Percentiles rank a stretch among this genome's conserved stretches.
phyloP scores from a whole-genome alignment of 2,329 filamentous ascomycete genomes.

The Ophiocordyceps sinensis region DNA sequence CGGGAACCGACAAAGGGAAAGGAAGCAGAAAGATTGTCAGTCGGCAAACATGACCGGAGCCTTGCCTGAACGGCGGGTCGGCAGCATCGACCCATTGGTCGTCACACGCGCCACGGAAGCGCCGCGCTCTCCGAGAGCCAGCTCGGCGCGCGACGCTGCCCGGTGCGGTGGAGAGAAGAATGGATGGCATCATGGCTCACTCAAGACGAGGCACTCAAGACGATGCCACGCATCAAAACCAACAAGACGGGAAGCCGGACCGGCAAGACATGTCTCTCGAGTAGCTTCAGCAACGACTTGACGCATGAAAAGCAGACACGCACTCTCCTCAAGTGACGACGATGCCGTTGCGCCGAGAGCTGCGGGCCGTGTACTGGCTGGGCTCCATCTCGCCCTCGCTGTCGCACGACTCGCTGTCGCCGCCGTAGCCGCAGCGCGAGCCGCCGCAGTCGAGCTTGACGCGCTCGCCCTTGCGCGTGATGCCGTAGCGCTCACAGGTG shows the following conservation, averaged over 20 bases:
- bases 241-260: background rate
- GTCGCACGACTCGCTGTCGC: slow-evolving; percentile 45
- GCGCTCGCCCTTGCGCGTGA: slow-evolving; percentile 82
- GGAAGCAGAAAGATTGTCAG: slow-evolving; percentile 2
- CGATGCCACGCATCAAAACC: background rate
- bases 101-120: slow-evolving; percentile 9
- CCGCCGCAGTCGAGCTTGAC: slow-evolving; percentile 96
- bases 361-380: slow-evolving; percentile 25
- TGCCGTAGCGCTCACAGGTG: slow-evolving; percentile 92
- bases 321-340: slow-evolving; percentile 33
- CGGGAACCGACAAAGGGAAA: slow-evolving; percentile 16
- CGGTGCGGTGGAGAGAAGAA: slow-evolving; percentile 9
- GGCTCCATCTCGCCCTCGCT: slow-evolving; percentile 44
- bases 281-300: no score
- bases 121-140: slow-evolving; percentile 23
- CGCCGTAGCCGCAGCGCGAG: slow-evolving; percentile 68
- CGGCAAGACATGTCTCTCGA: no score
- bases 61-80: slow-evolving; percentile 27
- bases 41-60: slow-evolving; percentile 13
- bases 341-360: slow-evolving; percentile 49
- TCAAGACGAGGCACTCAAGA: background rate
- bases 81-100: slow-evolving; percentile 38
- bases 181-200: no score
- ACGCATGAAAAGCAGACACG: background rate
- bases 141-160: slow-evolving; percentile 22